Evolutionary conservation across 768 basidiomycete genomes (phyloP), one percentile per base, ranked within the genome.

Genomic region (Hypholoma sublateritium): DNA sequence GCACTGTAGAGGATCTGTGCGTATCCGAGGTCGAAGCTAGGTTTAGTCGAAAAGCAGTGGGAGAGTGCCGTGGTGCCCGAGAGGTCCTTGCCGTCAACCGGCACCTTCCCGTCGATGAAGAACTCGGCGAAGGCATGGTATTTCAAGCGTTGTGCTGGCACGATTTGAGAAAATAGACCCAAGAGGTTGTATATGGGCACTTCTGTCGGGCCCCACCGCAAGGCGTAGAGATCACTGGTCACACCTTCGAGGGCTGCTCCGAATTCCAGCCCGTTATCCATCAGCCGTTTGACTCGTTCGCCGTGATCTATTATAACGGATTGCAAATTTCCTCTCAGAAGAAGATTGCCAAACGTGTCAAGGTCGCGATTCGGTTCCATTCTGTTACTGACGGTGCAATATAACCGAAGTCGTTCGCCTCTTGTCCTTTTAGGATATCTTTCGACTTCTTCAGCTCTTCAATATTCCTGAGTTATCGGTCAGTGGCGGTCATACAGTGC

Each of bases 1-100:
- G 74, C 77, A 53, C 75, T 72, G 58, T 70, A 72, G 9, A 81
- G 59, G 21, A 80, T 65, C 56, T 77, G 69, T 2, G 76, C 77
- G 56, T 73, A 75, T 55, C 77, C 75, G 16, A 72, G 62, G 55
- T 78, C 78, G 49, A 74, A 67, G 4, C 66, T 59, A 1, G 77
- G 76, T 57, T 77, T 75, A 12, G 75, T 77, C 4, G 75, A 75
- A 45, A 79, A 70, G 6, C 69, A 65, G 61, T 77, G 75, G 8
- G 72, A 69, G 6, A 81, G 54, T 7, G 77, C 74, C 2, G 72
- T 70, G 6, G 77, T 71, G 1, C 77, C 78, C 0, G 78, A 77
- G 13, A 76, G 53, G 60, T 78, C 77, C 12, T 49, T 62, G 7
- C 70, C 72, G 49, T 77, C 68, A 2, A 76, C 72, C 6, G 74